Evolutionary conservation across 2,329 filamentous ascomycete species (phyloP).

Genomic region (Ploettnerulaceae sp.): DNA sequence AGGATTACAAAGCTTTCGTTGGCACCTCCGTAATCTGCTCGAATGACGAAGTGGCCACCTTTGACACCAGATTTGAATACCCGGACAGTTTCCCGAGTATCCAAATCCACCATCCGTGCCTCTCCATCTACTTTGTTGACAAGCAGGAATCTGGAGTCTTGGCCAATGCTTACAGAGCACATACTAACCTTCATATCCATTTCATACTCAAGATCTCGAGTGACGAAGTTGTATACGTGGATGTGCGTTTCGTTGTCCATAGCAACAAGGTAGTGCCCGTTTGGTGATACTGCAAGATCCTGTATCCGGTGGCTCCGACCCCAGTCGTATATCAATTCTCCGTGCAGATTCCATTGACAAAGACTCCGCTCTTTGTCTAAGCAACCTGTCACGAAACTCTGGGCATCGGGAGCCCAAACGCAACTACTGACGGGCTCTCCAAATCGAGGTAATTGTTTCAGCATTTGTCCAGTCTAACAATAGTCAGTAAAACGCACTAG

Average conservation of each 20-base stretch:
- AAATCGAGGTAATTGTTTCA: constrained; percentile 64
- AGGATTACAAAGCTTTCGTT: constrained; percentile 88
- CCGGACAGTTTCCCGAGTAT: constrained; percentile 65
- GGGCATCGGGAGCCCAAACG: constrained; percentile 78
- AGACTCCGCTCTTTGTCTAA: constrained; percentile 64
- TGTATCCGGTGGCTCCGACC: constrained; percentile 69
- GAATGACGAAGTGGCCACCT: constrained; percentile 73
- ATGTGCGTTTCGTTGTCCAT: constrained; percentile 67
- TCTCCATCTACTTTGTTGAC: constrained; percentile 76
- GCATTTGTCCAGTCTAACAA: constrained; percentile 54
- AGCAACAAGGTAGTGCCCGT: constrained; percentile 75
- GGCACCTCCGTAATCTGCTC: constrained; percentile 80
- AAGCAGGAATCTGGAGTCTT: constrained; percentile 74
- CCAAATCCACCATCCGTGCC: constrained; percentile 73
- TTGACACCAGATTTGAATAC: constrained; percentile 66
- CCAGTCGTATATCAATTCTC: constrained; percentile 61
- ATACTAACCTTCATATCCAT: constrained; percentile 64
- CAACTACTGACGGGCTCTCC: constrained; percentile 83
- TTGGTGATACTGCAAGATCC: constrained; percentile 75
- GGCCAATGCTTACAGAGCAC: constrained; percentile 76
- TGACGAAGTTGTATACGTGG: constrained; percentile 76
- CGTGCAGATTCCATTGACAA: constrained; percentile 64
- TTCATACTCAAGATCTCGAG: constrained; percentile 69
- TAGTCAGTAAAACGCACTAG: constrained; percentile 19
- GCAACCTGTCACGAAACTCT: constrained; percentile 73